Percentiles rank a stretch among this genome's conserved stretches.
Conservation (phyloP, 2,329 filamentous ascomycete genomes). For the Fusarium sp. region DNA sequence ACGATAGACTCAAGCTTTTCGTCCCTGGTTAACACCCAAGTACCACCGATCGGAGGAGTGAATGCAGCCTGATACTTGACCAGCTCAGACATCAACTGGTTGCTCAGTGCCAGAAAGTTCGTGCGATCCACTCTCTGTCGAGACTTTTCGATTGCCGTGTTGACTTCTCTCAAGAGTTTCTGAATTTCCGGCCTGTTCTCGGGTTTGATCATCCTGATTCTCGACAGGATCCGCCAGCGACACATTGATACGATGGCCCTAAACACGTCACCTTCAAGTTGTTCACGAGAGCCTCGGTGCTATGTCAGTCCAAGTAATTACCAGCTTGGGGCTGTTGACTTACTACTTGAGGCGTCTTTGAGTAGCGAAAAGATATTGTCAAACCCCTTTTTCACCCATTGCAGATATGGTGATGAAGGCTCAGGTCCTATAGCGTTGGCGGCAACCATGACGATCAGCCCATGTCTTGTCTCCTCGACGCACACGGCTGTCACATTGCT, state of each 20-base stretch:
- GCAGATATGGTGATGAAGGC: slow-evolving; percentile 21
- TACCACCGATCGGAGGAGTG: no score
- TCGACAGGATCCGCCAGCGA: slow-evolving; percentile 17
- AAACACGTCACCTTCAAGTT: slow-evolving; percentile 1
- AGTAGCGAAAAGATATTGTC: slow-evolving; percentile 28
- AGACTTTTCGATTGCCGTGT: neutral
- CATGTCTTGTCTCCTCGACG: slow-evolving; percentile 15
- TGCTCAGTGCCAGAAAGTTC: neutral
- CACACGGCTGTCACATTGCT: slow-evolving; percentile 34
- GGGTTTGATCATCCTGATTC: slow-evolving; percentile 4
- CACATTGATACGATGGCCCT: slow-evolving; percentile 23
- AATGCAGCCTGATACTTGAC: neutral
- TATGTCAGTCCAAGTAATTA: neutral
- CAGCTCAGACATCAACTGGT: neutral
- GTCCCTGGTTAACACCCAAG: neutral
- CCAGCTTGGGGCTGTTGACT: neutral
- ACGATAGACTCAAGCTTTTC: slow-evolving; percentile 14
- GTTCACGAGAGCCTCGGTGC: neutral
- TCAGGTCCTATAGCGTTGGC: slow-evolving; percentile 22
- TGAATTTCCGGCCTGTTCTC: neutral
- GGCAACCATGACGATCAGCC: slow-evolving; percentile 33
- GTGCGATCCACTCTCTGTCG: no score
- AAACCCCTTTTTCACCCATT: slow-evolving; percentile 26
- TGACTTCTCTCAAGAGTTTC: neutral
- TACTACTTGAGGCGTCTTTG: neutral